Conservation (phyloP, 768 basidiomycete species). For the Thelephora ganbajun region DNA sequence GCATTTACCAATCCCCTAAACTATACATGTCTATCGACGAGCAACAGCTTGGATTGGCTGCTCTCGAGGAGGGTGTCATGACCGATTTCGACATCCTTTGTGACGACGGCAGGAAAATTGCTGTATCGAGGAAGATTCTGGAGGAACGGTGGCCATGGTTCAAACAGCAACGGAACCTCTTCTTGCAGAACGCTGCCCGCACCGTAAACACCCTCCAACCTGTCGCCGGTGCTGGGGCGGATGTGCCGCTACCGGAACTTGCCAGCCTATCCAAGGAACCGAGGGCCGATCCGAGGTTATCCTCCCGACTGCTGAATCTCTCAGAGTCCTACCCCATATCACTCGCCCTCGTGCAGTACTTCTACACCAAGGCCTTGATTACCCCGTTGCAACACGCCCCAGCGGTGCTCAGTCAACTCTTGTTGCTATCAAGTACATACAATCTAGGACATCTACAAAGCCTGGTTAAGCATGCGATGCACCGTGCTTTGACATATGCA, state of each 20-base stretch:
- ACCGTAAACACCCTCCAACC: slow-evolving; percentile 29
- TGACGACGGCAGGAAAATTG: slow-evolving; percentile 75
- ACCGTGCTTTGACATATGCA: slow-evolving; percentile 68
- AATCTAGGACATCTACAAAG: slow-evolving; percentile 57
- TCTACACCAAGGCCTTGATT: slow-evolving; percentile 76
- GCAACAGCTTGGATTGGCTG: slow-evolving; percentile 76
- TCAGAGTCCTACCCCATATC: slow-evolving; percentile 87
- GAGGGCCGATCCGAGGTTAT: slow-evolving; percentile 65
- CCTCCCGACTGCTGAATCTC: slow-evolving; percentile 64
- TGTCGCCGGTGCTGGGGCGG: slow-evolving; percentile 46
- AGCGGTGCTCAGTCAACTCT: slow-evolving; percentile 74
- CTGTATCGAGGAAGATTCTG: slow-evolving; percentile 72
- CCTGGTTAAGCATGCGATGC: slow-evolving; percentile 91
- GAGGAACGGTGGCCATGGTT: slow-evolving; percentile 97
- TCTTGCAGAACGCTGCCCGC: slow-evolving; percentile 41
- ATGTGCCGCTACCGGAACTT: slow-evolving; percentile 48
- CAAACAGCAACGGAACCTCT: slow-evolving; percentile 47
- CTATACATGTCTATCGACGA: slow-evolving; percentile 51
- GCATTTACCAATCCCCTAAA: slow-evolving; percentile 82
- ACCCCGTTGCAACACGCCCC: slow-evolving; percentile 89
- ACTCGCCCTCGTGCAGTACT: slow-evolving; percentile 83
- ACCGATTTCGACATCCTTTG: slow-evolving; percentile 90
- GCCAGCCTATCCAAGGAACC: slow-evolving; percentile 31
- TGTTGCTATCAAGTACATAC: slow-evolving; percentile 78
- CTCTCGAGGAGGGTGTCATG: slow-evolving; percentile 67